phyloP scores from a whole-genome alignment of 148 eudicot species.

The Camellia sinensis region DNA sequence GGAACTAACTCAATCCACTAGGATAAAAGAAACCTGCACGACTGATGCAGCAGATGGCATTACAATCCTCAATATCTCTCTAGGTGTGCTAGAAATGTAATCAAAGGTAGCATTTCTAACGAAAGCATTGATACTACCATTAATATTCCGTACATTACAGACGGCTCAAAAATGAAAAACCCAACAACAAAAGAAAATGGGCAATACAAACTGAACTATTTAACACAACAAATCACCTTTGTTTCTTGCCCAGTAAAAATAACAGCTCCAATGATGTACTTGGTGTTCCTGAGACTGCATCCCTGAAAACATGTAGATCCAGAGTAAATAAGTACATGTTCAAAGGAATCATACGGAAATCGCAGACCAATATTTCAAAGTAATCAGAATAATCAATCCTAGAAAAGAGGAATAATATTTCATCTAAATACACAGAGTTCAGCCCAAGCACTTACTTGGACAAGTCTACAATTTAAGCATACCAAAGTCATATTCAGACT shows the following conservation, averaged over 20 bases:
- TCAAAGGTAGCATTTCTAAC: conserved; percentile 2
- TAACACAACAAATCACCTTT: conserved; percentile 48
- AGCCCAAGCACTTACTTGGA: neutral
- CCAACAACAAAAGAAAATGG: neutral
- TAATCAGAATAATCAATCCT: conserved; percentile 7
- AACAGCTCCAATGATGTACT: conserved; percentile 80
- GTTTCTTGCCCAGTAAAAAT: conserved; percentile 93
- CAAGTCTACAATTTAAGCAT: conserved; percentile 10
- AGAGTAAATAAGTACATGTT: neutral
- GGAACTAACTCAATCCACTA: conserved; percentile 2
- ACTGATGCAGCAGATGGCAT: neutral
- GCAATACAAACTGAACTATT: neutral
- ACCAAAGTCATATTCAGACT: neutral
- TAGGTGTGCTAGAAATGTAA: neutral
- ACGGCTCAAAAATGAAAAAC: neutral
- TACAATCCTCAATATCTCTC: neutral
- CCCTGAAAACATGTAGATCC: conserved; percentile 54
- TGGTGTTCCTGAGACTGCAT: conserved; percentile 93
- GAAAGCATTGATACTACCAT: neutral
- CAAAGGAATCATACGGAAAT: neutral
- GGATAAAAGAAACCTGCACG: neutral
- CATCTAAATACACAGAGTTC: neutral
- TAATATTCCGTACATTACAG: neutral
- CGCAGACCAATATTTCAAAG: neutral
- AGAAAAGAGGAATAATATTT: conserved; percentile 3